phyloP scores from a whole-genome alignment of 2,329 filamentous ascomycete genomes.

The Domatiomyces catenatus region DNA sequence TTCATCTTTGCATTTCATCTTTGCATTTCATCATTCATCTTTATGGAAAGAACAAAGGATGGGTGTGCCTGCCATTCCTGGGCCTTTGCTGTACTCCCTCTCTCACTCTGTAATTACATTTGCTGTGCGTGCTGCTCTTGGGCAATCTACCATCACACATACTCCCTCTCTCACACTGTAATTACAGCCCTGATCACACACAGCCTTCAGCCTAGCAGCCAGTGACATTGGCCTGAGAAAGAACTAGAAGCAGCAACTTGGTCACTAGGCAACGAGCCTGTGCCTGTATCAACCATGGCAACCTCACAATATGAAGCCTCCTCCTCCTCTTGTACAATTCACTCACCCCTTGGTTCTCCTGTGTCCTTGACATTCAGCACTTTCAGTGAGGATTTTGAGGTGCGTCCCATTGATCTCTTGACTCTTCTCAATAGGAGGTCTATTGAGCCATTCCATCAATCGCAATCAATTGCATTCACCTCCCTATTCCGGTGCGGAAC shows the following conservation, averaged over 20 bases:
- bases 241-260: background rate
- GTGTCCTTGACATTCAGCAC: slow-evolving; percentile 16
- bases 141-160: background rate
- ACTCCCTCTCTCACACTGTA: background rate
- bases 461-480: background rate
- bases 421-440: background rate
- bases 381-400: slow-evolving; percentile 11
- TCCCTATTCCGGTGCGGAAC: background rate
- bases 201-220: background rate
- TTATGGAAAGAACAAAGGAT: background rate
- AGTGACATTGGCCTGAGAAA: background rate
- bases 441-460: background rate
- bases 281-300: background rate
- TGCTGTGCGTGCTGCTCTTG: background rate
- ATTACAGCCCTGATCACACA: background rate
- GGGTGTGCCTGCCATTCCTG: background rate
- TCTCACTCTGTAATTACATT: background rate
- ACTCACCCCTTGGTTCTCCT: slow-evolving; percentile 3
- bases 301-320: background rate
- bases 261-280: background rate
- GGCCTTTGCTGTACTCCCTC: background rate
- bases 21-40: no score
- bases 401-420: slow-evolving; percentile 1
- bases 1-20: no score
- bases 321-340: background rate